phyloP scores from a whole-genome alignment of 345 rosid genomes.

The Zanthoxylum bungeanum region DNA sequence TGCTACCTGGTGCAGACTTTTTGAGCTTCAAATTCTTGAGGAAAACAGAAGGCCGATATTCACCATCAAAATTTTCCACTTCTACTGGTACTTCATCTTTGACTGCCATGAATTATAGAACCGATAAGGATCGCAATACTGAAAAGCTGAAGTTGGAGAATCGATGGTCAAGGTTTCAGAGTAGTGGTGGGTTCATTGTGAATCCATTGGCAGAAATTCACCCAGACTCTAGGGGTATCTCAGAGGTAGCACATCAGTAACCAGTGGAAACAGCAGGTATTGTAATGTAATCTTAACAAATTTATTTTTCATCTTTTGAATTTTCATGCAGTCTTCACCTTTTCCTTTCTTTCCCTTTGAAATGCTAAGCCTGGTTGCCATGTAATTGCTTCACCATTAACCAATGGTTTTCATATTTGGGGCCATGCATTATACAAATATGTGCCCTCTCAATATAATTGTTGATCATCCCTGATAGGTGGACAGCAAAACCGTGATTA shows the following conservation, averaged over 20 bases:
- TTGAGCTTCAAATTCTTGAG: constrained; percentile 76
- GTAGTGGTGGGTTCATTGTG: constrained; percentile 61
- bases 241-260: constrained; percentile 27
- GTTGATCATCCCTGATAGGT: not conserved
- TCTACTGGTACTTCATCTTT: constrained; percentile 25
- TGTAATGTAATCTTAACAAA: not conserved
- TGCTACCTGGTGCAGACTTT: constrained; percentile 65
- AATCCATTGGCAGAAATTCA: constrained; percentile 88
- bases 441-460: not conserved
- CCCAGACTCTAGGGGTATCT: constrained; percentile 30
- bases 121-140: constrained; percentile 30
- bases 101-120: constrained; percentile 28
- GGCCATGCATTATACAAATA: not conserved
- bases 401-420: not conserved
- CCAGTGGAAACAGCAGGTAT: constrained; percentile 22
- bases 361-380: not conserved
- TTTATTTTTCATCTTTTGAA: not conserved
- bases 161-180: constrained; percentile 45
- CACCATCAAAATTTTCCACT: constrained; percentile 44
- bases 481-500: not conserved
- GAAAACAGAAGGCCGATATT: constrained; percentile 44
- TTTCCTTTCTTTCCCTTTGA: not conserved
- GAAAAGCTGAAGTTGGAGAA: constrained; percentile 38
- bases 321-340: not conserved
- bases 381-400: not conserved